Conservation (phyloP, 352 stramenopile genomes). For the Phytopythium chamaehyphon region DNA sequence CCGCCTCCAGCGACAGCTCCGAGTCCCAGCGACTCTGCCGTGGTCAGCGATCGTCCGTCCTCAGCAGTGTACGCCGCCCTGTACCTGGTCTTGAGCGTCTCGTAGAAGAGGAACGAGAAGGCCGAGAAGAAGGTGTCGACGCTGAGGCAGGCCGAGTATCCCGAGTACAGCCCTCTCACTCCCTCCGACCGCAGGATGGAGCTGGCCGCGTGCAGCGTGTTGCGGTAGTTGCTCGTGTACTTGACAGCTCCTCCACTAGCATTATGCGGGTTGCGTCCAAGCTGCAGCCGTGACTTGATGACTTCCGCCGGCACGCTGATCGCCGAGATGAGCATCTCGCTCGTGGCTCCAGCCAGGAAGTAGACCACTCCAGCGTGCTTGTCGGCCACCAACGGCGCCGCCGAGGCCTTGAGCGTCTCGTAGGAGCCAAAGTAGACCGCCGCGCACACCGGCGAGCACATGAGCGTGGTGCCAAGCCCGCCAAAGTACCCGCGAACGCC, state of each 20-base stretch:
- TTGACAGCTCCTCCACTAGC: slow-evolving; percentile 63
- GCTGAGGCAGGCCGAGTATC: slow-evolving; percentile 74
- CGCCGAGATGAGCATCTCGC: slow-evolving; percentile 62
- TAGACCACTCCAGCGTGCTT: slow-evolving; percentile 54
- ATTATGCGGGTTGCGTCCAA: slow-evolving; percentile 64
- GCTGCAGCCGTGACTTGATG: slow-evolving; percentile 75
- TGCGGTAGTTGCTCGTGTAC: slow-evolving; percentile 71
- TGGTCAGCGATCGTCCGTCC: slow-evolving; percentile 37
- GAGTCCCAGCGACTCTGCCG: slow-evolving; percentile 48
- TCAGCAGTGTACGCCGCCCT: slow-evolving; percentile 27
- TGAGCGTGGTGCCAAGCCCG: slow-evolving; percentile 65
- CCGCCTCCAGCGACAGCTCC: slow-evolving; percentile 55
- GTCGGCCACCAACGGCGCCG: slow-evolving; percentile 35
- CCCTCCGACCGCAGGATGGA: slow-evolving; percentile 69
- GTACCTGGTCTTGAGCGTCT: slow-evolving; percentile 60
- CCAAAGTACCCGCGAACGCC: slow-evolving; percentile 70
- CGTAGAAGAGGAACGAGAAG: slow-evolving; percentile 84
- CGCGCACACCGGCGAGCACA: slow-evolving; percentile 66
- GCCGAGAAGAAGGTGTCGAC: slow-evolving; percentile 79
- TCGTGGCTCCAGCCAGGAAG: slow-evolving; percentile 62
- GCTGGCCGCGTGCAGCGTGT: slow-evolving; percentile 47
- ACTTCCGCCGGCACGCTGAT: slow-evolving; percentile 77
- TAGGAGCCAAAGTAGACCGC: slow-evolving; percentile 79
- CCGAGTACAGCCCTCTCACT: slow-evolving; percentile 57
- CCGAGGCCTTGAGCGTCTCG: slow-evolving; percentile 63